A percentile compares a stretch with the other conserved stretches of the same genome.
phyloP scores from a whole-genome alignment of 2,329 filamentous ascomycete species.

The Sporothrix pallida region DNA sequence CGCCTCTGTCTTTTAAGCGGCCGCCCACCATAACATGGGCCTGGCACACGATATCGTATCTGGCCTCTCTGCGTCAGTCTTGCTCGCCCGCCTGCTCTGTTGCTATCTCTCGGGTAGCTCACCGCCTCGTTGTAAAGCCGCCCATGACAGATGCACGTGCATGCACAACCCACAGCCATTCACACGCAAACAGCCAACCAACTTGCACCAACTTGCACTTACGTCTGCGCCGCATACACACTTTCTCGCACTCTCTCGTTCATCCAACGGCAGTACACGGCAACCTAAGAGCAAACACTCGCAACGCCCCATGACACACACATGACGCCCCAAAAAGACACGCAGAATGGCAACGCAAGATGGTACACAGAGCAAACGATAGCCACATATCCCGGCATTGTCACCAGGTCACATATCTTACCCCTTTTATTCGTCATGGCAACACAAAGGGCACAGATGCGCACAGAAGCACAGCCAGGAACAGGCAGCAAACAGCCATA shows the following conservation, averaged over 20 bases:
- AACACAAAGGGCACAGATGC: neutral
- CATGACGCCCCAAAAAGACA: neutral
- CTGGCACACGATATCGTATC: neutral
- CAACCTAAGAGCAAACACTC: conserved; percentile 18
- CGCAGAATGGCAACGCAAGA: neutral
- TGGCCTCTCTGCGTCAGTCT: neutral
- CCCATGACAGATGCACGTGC: conserved; percentile 21
- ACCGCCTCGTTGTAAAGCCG: conserved; percentile 25
- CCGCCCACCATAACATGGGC: neutral
- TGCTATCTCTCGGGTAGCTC: conserved; percentile 16
- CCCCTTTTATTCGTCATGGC: neutral
- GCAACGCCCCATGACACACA: conserved; percentile 19
- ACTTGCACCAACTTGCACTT: neutral
- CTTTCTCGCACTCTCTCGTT: neutral
- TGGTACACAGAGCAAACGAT: conserved; percentile 9
- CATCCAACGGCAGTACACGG: neutral
- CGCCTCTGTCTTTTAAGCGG: neutral
- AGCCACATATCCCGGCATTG: neutral
- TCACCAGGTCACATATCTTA: neutral
- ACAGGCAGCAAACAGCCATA: neutral
- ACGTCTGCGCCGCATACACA: neutral
- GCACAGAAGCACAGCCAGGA: neutral
- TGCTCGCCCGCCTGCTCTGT: neutral
- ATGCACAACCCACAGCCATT: conserved; percentile 19
- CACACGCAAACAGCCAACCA: conserved; percentile 15